Conservation (phyloP, 2,329 filamentous ascomycete genomes). For the Aspergillus pseudoglaucus region DNA sequence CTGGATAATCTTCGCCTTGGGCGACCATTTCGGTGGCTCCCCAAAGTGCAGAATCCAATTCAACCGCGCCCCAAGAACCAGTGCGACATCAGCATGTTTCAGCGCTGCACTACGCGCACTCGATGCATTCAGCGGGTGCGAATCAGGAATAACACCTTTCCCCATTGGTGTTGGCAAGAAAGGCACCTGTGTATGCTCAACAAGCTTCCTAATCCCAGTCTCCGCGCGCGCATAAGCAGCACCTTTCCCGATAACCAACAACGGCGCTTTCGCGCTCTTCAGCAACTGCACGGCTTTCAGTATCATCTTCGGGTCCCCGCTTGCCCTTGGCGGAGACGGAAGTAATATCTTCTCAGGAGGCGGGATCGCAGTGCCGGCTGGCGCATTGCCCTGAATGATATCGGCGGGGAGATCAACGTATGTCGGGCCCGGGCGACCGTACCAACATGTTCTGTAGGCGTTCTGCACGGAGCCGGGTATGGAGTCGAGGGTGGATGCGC, state of each 20-base stretch:
- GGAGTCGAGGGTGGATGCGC: conserved; percentile 41
- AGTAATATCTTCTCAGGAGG: conserved; percentile 26
- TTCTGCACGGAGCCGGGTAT: conserved; percentile 44
- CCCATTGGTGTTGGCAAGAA: conserved; percentile 56
- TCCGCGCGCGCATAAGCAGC: conserved; percentile 51
- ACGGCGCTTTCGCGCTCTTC: conserved; percentile 43
- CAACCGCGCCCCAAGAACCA: conserved; percentile 49
- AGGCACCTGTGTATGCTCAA: conserved; percentile 45
- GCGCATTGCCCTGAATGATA: conserved; percentile 42
- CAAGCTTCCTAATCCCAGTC: conserved; percentile 36
- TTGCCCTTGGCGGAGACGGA: conserved; percentile 37
- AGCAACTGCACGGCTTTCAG: conserved; percentile 40
- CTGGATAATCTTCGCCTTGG: conserved; percentile 48
- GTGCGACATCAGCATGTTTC: conserved; percentile 49
- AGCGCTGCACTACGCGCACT: conserved; percentile 50
- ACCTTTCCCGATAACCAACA: conserved; percentile 52
- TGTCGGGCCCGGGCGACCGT: conserved; percentile 47
- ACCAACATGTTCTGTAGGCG: conserved; percentile 49
- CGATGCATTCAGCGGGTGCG: conserved; percentile 47
- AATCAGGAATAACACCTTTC: conserved; percentile 52
- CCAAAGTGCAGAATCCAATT: conserved; percentile 57
- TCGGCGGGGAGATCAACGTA: conserved; percentile 54
- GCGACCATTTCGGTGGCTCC: conserved; percentile 49
- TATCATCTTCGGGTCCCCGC: conserved; percentile 40
- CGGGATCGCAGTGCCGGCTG: conserved; percentile 13